Conservation (phyloP, 495 filamentous ascomycete genomes). For the Xeromyces bisporus region DNA sequence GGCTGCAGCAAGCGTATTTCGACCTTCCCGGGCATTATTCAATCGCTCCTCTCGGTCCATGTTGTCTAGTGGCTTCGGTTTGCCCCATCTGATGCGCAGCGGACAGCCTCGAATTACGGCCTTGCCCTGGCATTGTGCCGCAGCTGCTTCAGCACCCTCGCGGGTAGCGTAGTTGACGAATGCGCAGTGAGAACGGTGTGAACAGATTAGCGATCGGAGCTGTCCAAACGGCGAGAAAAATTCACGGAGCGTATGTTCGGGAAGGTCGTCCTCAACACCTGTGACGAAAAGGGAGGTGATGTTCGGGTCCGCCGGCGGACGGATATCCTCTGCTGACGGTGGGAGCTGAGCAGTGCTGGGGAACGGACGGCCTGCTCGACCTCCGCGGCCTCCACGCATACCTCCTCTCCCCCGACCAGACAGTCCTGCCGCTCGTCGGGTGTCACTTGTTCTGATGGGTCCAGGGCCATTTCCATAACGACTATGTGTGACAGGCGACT, state of each 20-base stretch:
- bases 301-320: conserved; percentile 64
- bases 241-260: conserved; percentile 74
- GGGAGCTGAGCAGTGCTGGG: conserved; percentile 58
- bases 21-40: conserved; percentile 55
- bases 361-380: conserved; percentile 41
- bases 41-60: conserved; percentile 70
- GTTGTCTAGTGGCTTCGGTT: conserved; percentile 75
- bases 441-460: conserved; percentile 52
- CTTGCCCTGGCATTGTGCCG: conserved; percentile 70
- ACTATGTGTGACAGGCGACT: conserved; percentile 18
- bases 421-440: conserved; percentile 18
- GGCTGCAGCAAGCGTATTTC: conserved; percentile 31
- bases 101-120: conserved; percentile 75
- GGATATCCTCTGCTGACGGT: conserved; percentile 62
- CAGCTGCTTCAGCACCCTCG: conserved; percentile 66
- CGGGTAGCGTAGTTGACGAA: conserved; percentile 86
- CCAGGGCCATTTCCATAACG: conserved; percentile 31
- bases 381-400: conserved; percentile 25
- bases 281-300: conserved; percentile 88
- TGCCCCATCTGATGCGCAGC: conserved; percentile 76
- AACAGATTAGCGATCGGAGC: conserved; percentile 80
- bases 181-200: conserved; percentile 89
- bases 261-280: conserved; percentile 88
- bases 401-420: conserved; percentile 29
- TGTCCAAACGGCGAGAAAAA: conserved; percentile 80